These are phyloP conservation scores for Fragaria iinumae DNA, from an alignment of 306 rosid genomes.

Conservation along the genomic window DNA sequence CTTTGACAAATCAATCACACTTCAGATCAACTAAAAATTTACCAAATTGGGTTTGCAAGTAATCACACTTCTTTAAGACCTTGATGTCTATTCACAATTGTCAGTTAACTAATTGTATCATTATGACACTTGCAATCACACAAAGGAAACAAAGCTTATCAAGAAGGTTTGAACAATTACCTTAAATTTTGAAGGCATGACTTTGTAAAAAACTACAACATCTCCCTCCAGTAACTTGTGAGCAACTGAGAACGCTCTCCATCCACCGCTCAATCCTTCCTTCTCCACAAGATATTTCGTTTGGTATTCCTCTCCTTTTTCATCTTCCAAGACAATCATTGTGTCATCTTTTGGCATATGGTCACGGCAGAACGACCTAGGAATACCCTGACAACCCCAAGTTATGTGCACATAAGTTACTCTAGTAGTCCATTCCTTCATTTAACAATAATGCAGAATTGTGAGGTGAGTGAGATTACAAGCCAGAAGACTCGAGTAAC, in stretches of 20 bases:
- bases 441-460: neutral
- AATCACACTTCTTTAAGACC: neutral
- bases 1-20: neutral
- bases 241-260: slow-evolving; percentile 45
- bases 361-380: slow-evolving; percentile 33
- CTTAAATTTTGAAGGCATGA: slow-evolving; percentile 42
- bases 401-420: slow-evolving; percentile 5
- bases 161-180: slow-evolving; percentile 27
- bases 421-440: neutral
- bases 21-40: neutral
- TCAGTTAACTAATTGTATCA: no score
- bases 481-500: slow-evolving; percentile 54
- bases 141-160: neutral
- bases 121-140: neutral
- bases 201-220: slow-evolving; percentile 39
- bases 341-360: slow-evolving; percentile 46
- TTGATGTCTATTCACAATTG: neutral
- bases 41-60: neutral
- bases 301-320: slow-evolving; percentile 25
- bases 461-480: slow-evolving; percentile 26
- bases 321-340: slow-evolving; percentile 49
- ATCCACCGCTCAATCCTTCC: slow-evolving; percentile 49
- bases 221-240: slow-evolving; percentile 42
- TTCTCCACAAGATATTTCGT: slow-evolving; percentile 39
- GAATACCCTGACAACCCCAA: slow-evolving; percentile 45